These are phyloP conservation scores for Dactylella cylindrospora DNA, from an alignment of 2,329 filamentous ascomycete species.

Conservation along the genomic window DNA sequence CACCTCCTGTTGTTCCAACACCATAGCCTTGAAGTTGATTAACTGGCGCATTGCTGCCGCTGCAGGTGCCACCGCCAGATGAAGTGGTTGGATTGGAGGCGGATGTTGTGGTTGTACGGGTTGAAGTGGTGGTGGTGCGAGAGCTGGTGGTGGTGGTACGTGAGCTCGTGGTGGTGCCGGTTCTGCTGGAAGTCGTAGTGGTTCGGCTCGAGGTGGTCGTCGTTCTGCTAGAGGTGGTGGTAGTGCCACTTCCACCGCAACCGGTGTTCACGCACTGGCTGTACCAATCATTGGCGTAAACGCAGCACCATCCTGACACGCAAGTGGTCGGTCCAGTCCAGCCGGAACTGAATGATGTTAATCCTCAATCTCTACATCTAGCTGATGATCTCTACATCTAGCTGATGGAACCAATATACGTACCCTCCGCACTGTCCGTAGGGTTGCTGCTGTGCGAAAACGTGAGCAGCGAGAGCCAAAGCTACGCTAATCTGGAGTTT, in stretches of 20 bases:
- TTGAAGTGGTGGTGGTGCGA: slow-evolving; percentile 1
- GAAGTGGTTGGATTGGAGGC: slow-evolving; percentile 9
- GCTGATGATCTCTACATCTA: neutral
- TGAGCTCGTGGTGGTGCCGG: neutral
- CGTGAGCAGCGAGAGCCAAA: slow-evolving; percentile 8
- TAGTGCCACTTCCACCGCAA: slow-evolving; percentile 2
- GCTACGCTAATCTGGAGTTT: slow-evolving; percentile 3
- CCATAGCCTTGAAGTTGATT: slow-evolving; percentile 51
- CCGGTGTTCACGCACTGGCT: slow-evolving; percentile 52
- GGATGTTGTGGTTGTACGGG: slow-evolving; percentile 17
- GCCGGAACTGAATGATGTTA: neutral
- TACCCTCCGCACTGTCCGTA: slow-evolving; percentile 55
- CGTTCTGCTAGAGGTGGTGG: neutral
- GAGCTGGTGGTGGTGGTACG: slow-evolving; percentile 3
- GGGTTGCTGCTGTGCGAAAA: slow-evolving; percentile 50
- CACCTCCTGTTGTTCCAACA: slow-evolving; percentile 56
- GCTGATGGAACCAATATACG: neutral
- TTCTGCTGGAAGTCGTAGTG: neutral
- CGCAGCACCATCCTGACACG: slow-evolving; percentile 54
- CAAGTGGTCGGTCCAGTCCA: slow-evolving; percentile 53
- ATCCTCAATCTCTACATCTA: no score
- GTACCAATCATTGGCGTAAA: slow-evolving; percentile 53
- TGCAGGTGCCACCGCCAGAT: slow-evolving; percentile 12
- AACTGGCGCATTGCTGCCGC: slow-evolving; percentile 39
- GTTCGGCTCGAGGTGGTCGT: neutral